Percentiles rank a stretch among this genome's conserved stretches.
phyloP scores from a whole-genome alignment of 257 asterid species.

The Solanum corneliomulleri region DNA sequence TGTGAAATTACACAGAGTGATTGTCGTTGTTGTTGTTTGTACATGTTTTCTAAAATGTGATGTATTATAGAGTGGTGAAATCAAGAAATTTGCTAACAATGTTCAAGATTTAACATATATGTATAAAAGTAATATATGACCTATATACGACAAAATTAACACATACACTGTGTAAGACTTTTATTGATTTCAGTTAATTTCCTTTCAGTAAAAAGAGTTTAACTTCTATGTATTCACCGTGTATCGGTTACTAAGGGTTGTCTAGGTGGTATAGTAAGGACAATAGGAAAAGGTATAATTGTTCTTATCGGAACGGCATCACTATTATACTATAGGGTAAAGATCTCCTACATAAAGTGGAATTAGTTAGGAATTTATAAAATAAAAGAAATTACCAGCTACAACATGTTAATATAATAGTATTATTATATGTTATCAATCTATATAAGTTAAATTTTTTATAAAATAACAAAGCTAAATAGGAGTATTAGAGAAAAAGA shows the following conservation, averaged over 20 bases:
- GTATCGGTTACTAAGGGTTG: neutral
- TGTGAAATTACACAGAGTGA: neutral
- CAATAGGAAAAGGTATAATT: too few species aligned
- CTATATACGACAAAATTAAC: neutral
- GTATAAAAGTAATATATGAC: neutral
- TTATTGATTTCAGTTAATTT: neutral
- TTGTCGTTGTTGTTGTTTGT: neutral
- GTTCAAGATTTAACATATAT: neutral
- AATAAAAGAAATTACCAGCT: neutral
- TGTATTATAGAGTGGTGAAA: neutral
- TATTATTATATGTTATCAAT: neutral
- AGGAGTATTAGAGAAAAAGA: neutral
- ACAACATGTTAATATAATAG: neutral
- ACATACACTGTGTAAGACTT: neutral
- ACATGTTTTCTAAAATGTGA: neutral
- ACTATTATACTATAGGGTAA: too few species aligned
- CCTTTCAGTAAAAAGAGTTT: neutral
- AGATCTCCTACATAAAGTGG: neutral
- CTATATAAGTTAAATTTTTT: neutral
- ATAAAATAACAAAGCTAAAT: neutral
- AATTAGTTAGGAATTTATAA: neutral
- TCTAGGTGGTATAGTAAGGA: neutral
- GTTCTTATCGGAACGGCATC: too few species aligned
- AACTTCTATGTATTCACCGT: neutral
- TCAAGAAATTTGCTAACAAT: neutral